Conservation (phyloP, 192 early-diverging fungal genomes). For the Backusella morwellensis region DNA sequence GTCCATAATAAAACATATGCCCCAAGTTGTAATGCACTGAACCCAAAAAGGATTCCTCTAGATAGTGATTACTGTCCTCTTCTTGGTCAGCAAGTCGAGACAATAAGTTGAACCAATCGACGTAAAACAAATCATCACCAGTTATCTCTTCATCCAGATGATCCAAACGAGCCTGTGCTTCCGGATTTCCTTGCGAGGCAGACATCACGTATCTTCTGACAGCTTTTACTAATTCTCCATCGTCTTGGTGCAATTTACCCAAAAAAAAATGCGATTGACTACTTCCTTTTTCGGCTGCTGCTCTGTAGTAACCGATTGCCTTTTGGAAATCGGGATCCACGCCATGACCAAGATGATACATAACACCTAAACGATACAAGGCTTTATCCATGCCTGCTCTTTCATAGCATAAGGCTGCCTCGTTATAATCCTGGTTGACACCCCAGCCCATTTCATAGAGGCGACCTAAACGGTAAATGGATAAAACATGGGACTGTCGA, state of each 20-base stretch:
- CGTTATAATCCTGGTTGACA: not conserved
- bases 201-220: not conserved
- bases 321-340: not conserved
- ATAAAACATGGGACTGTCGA: not conserved
- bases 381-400: not conserved
- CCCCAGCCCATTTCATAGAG: not conserved
- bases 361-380: not conserved
- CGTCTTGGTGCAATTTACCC: not conserved
- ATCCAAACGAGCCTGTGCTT: not conserved
- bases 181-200: not conserved
- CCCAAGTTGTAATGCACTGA: not conserved
- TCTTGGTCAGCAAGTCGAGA: not conserved
- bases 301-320: not conserved
- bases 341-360: not conserved
- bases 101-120: not conserved
- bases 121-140: slow-evolving; percentile 8
- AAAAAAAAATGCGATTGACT: not conserved
- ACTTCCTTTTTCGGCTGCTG: not conserved
- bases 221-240: too few relatives aligned
- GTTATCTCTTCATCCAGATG: not conserved
- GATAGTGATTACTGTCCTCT: not conserved
- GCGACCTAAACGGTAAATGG: not conserved
- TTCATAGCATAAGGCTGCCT: not conserved
- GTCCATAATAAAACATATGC: not conserved
- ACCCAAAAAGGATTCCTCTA: not conserved